Percentiles rank a stretch among this genome's conserved stretches.
These are phyloP conservation scores for Solanum bukasovii DNA, from an alignment of 257 asterid species.

Conservation along the genomic window DNA sequence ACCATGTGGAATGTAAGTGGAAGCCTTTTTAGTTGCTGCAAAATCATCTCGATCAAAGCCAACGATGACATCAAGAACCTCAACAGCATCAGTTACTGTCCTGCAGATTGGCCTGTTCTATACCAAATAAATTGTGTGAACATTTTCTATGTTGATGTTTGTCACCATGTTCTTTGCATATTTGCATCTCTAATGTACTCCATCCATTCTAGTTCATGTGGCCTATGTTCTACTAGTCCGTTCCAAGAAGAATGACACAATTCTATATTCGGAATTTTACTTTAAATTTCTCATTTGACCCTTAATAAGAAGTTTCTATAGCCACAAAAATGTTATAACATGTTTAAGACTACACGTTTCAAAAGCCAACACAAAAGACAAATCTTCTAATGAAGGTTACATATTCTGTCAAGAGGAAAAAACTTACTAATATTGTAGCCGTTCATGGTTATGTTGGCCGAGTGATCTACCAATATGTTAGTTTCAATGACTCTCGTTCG, in stretches of 20 bases:
- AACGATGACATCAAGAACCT: constrained; percentile 32
- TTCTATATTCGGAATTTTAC: neutral
- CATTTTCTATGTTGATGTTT: neutral
- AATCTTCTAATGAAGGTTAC: neutral
- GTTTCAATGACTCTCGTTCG: neutral
- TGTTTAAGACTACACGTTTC: neutral
- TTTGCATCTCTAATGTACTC: neutral
- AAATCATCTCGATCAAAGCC: constrained; percentile 33
- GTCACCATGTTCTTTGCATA: neutral
- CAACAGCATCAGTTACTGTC: constrained; percentile 40
- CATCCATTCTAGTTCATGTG: neutral
- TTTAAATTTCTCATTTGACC: neutral
- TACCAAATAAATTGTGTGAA: neutral
- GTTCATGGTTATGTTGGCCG: neutral
- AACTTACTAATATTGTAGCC: neutral
- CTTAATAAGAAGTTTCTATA: neutral
- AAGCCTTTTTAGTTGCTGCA: constrained; percentile 14
- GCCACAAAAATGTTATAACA: neutral
- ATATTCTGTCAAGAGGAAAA: neutral
- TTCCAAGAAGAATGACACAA: neutral
- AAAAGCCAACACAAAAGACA: neutral
- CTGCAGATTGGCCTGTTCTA: constrained; percentile 35
- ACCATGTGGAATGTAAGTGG: constrained; percentile 24
- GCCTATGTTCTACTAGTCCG: neutral
- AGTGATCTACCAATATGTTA: neutral